Base-by-base conservation (phyloP, 192 early-diverging fungal genomes). In the Oehlia diaphana region DNA sequence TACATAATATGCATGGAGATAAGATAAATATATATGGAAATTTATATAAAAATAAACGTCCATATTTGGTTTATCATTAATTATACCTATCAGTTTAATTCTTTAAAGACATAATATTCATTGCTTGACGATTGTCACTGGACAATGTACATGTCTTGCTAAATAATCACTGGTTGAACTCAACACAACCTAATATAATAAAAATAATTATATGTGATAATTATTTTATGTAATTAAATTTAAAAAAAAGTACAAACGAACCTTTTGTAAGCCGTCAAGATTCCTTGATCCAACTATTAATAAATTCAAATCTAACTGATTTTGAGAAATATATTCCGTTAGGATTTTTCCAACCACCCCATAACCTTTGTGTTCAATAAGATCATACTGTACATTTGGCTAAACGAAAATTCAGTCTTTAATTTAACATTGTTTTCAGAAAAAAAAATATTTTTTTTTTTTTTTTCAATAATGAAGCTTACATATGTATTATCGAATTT, bases 191-290 rank as follows among this genome's bases (percentile, higher is more conserved):
- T 72, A 50, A 47, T 37, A 37, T 1, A 42, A 42, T n/a, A 70
- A 44, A 26, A 70, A 70, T n/a, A 2, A 21, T 21, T 10, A 9
- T 44, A 23, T 21, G 1, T 9, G 33, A n/a, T 37, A 70, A 12
- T 42, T 21, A 71, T 49, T 21, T 69, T 21, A 0, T 9, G 33
- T 33, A 21, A 37, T 39, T 33, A n/a, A 10, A 69, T 35, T 69
- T 39, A 39, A 23, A 69, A 66, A 65, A 66, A 65, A 28, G 23
- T 65, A 47, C 21, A 9, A 66, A 79, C n/a, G 21, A 7, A 70
- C 77, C 77, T 79, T 79, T 79, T 79, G 23, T 23, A 79, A 39
- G 1, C 77, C 77, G 10, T 79, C 77, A 9, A 79, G 68, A 70
- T 79, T 62, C 53, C 77, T 61, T 42, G 67, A 70, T 79, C 77